These are phyloP conservation scores for Calonectria crousiana DNA, from an alignment of 2,329 filamentous ascomycete species.

Conservation along the genomic window DNA sequence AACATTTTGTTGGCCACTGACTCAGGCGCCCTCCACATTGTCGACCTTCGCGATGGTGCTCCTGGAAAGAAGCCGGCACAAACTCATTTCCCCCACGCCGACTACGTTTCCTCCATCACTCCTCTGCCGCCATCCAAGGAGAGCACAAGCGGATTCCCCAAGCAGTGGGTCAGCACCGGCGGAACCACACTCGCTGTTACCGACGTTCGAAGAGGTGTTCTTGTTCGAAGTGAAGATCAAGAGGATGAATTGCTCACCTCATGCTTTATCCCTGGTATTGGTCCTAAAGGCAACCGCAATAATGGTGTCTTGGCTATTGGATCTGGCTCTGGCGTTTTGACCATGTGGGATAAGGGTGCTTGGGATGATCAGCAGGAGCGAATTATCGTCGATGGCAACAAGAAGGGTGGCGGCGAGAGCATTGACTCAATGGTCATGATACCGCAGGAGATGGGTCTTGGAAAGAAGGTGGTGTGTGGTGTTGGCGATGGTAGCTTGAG, in stretches of 20 bases:
- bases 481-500: slow-evolving; percentile 84
- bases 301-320: slow-evolving; percentile 84
- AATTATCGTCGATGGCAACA: slow-evolving; percentile 78
- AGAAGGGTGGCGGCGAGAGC: slow-evolving; percentile 75
- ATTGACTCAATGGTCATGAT: slow-evolving; percentile 82
- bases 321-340: slow-evolving; percentile 82
- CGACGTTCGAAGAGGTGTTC: slow-evolving; percentile 86
- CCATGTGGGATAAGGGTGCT: slow-evolving; percentile 91
- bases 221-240: slow-evolving; percentile 93
- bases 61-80: slow-evolving; percentile 76
- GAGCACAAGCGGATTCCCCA: slow-evolving; percentile 89
- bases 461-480: slow-evolving; percentile 83
- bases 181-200: slow-evolving; percentile 92
- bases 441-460: slow-evolving; percentile 76
- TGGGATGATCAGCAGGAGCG: slow-evolving; percentile 97
- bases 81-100: slow-evolving; percentile 88
- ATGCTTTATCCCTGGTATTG: slow-evolving; percentile 81
- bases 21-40: slow-evolving; percentile 88
- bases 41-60: slow-evolving; percentile 78
- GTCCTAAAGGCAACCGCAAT: slow-evolving; percentile 72
- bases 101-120: slow-evolving; percentile 91
- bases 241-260: slow-evolving; percentile 93
- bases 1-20: slow-evolving; percentile 91
- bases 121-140: slow-evolving; percentile 83
- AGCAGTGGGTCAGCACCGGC: slow-evolving; percentile 95